Evolutionary conservation across 78 protist species (phyloP).

Genomic region (Dictyostelium firmibasis): DNA sequence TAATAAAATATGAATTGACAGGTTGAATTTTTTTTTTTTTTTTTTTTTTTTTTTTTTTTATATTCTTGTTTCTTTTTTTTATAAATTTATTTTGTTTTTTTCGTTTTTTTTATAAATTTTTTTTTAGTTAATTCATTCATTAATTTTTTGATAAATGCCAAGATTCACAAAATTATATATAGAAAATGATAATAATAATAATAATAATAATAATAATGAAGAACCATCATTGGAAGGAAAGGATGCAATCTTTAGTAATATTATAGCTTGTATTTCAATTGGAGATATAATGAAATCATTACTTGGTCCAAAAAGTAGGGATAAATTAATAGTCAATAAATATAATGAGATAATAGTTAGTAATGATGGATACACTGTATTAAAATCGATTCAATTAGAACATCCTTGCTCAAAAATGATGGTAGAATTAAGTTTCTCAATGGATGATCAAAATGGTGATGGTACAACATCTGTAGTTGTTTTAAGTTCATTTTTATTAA

Average conservation of each 20-base stretch:
- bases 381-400: constrained; percentile 53
- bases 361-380: constrained; percentile 64
- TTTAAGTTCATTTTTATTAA: constrained; percentile 28
- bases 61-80: neutral
- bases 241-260: constrained; percentile 26
- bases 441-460: constrained; percentile 78
- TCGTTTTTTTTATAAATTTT: neutral
- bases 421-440: constrained; percentile 67
- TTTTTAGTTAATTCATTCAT: neutral
- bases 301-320: constrained; percentile 46
- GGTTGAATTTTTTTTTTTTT: neutral
- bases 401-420: constrained; percentile 64
- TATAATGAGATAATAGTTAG: constrained; percentile 4
- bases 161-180: neutral
- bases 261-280: constrained; percentile 51
- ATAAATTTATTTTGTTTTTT: neutral
- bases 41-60: neutral
- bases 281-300: neutral
- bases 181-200: neutral
- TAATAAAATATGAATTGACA: too few species aligned
- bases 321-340: constrained; percentile 39
- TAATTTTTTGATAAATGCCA: too few species aligned
- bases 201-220: neutral
- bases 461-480: constrained; percentile 67
- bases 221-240: neutral